Percentiles rank a stretch among this genome's conserved stretches.
These are phyloP conservation scores for Penicillium angulare DNA, from an alignment of 495 filamentous ascomycete genomes.

Conservation along the genomic window DNA sequence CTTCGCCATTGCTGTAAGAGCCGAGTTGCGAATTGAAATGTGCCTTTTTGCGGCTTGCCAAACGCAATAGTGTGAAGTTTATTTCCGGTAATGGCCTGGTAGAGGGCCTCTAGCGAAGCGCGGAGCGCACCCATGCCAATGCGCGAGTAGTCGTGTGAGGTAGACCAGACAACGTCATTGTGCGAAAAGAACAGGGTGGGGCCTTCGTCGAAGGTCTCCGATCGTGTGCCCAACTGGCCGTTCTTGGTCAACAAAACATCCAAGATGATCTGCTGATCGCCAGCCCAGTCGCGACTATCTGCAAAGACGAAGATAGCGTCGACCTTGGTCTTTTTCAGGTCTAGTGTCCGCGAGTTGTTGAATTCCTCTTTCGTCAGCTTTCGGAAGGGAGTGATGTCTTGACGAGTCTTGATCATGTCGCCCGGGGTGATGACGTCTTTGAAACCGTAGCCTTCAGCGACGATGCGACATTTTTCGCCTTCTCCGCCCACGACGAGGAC, in stretches of 20 bases:
- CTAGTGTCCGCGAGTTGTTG: slow-evolving; percentile 62
- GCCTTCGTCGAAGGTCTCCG: slow-evolving; percentile 79
- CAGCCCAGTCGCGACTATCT: too few relatives aligned
- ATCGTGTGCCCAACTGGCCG: slow-evolving; percentile 71
- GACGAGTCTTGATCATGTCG: slow-evolving; percentile 88
- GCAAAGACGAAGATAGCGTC: too few relatives aligned
- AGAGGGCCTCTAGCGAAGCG: slow-evolving; percentile 77
- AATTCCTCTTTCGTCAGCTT: slow-evolving; percentile 73
- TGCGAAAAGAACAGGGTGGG: slow-evolving; percentile 89
- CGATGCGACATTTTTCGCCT: too few relatives aligned
- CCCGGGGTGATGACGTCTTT: too few relatives aligned
- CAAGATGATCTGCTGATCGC: slow-evolving; percentile 90
- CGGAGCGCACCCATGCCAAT: slow-evolving; percentile 82
- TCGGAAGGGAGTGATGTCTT: slow-evolving; percentile 81
- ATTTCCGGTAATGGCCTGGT: slow-evolving; percentile 72
- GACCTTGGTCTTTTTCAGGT: slow-evolving; percentile 64
- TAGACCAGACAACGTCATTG: slow-evolving; percentile 86
- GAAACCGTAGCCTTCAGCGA: too few relatives aligned
- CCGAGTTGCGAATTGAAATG: slow-evolving; percentile 83
- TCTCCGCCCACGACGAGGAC: too few relatives aligned
- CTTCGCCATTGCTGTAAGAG: slow-evolving; percentile 79
- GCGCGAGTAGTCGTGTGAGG: slow-evolving; percentile 82
- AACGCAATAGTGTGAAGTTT: slow-evolving; percentile 77
- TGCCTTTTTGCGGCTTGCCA: slow-evolving; percentile 85
- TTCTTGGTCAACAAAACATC: slow-evolving; percentile 81